Percentiles rank a stretch among this genome's conserved stretches.
Evolutionary conservation across 192 early-diverging fungal genomes (phyloP).

Genomic region (Coemansia sp.): DNA sequence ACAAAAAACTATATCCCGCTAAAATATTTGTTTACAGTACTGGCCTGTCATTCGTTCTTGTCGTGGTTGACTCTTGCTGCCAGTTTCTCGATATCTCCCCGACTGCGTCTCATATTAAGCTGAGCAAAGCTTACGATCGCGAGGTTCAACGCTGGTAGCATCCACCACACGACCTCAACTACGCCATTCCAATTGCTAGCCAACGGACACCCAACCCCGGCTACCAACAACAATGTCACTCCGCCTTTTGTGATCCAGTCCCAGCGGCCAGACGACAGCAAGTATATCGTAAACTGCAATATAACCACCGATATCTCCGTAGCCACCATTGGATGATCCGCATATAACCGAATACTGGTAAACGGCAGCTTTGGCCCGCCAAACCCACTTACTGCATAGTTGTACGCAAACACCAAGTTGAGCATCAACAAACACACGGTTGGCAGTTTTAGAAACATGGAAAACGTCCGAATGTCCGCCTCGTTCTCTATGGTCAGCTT

Average conservation of each 20-base stretch:
- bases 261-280: conserved; percentile 42
- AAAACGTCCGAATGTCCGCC: conserved; percentile 42
- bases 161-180: conserved; percentile 39
- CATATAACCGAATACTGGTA: conserved; percentile 12
- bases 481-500: conserved; percentile 38
- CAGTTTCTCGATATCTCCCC: conserved; percentile 19
- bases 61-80: conserved; percentile 15
- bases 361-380: conserved; percentile 23
- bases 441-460: conserved; percentile 36
- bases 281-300: conserved; percentile 39
- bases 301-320: conserved; percentile 42
- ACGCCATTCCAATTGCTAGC: conserved; percentile 19
- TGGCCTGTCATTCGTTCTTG: conserved; percentile 22
- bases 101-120: conserved; percentile 46
- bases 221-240: background rate
- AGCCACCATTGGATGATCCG: conserved; percentile 30
- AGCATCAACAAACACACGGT: conserved; percentile 33
- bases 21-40: background rate
- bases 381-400: conserved; percentile 15
- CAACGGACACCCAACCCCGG: conserved; percentile 18
- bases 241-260: background rate
- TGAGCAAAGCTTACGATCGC: conserved; percentile 32
- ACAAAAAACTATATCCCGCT: no score
- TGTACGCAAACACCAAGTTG: conserved; percentile 42
- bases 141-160: conserved; percentile 31